Conservation (phyloP, 345 rosid species). For the Syzygium grande region DNA sequence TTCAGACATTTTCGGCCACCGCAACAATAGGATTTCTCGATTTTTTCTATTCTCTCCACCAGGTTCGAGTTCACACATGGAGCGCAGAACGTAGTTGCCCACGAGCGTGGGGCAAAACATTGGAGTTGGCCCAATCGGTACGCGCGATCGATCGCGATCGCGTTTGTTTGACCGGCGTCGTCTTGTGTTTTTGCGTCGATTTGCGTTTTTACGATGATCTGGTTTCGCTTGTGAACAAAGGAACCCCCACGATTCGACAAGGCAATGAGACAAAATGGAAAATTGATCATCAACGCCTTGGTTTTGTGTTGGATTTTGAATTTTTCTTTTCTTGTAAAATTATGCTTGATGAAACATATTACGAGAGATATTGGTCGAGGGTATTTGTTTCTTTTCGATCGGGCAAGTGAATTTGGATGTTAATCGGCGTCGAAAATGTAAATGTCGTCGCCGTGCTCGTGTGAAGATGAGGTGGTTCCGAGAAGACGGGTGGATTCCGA, state of each 20-base stretch:
- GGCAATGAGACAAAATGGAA: not conserved
- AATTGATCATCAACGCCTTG: not conserved
- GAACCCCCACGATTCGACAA: not conserved
- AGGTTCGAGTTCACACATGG: not conserved
- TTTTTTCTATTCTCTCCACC: too few relatives aligned
- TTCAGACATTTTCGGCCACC: not conserved
- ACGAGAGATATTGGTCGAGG: not conserved
- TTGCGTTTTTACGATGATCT: not conserved
- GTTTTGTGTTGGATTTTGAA: not conserved
- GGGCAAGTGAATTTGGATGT: not conserved
- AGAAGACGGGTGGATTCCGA: not conserved
- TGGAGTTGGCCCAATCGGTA: not conserved
- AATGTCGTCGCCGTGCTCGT: not conserved
- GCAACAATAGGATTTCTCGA: not conserved
- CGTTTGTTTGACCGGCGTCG: not conserved
- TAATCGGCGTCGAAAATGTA: not conserved
- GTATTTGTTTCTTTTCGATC: not conserved
- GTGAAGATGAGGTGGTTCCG: not conserved
- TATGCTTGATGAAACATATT: not conserved
- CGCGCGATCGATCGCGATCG: not conserved
- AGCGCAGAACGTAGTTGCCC: not conserved
- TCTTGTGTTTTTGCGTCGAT: not conserved
- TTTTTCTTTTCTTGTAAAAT: not conserved
- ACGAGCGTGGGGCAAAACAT: not conserved
- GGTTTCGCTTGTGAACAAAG: not conserved